Evolutionary conservation across 2,329 filamentous ascomycete species (phyloP).

Genomic region (Sporothrix pseudoabietina): DNA sequence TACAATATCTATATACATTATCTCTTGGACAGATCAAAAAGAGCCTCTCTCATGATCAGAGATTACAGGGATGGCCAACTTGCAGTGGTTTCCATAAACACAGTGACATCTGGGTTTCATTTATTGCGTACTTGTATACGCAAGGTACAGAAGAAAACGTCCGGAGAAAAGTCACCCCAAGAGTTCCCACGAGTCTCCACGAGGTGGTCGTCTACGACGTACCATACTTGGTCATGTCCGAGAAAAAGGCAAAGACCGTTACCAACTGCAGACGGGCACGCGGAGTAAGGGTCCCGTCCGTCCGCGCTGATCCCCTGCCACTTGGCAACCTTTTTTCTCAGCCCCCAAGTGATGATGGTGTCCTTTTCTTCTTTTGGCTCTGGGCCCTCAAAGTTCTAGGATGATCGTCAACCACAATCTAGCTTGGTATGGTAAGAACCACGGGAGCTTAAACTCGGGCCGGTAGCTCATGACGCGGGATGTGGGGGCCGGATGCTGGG

Average conservation of each 20-base stretch:
- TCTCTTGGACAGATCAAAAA: background rate
- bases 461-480: background rate
- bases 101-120: slow-evolving; percentile 8
- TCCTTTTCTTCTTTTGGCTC: background rate
- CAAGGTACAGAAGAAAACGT: background rate
- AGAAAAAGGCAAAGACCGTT: background rate
- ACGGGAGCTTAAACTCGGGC: slow-evolving; percentile 11
- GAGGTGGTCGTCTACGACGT: background rate
- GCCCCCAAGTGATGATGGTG: background rate
- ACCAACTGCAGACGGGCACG: background rate
- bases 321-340: background rate
- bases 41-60: background rate
- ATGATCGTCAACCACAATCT: background rate
- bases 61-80: background rate
- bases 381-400: background rate
- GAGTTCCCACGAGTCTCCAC: background rate
- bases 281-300: background rate
- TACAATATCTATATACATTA: background rate
- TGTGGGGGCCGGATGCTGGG: background rate
- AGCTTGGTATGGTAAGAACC: background rate
- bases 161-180: background rate
- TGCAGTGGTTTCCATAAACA: background rate
- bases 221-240: background rate
- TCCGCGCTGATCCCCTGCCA: background rate
- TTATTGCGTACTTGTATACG: background rate